Evolutionary conservation across 2,329 filamentous ascomycete species (phyloP).

Genomic region (Microdochium bolleyi): DNA sequence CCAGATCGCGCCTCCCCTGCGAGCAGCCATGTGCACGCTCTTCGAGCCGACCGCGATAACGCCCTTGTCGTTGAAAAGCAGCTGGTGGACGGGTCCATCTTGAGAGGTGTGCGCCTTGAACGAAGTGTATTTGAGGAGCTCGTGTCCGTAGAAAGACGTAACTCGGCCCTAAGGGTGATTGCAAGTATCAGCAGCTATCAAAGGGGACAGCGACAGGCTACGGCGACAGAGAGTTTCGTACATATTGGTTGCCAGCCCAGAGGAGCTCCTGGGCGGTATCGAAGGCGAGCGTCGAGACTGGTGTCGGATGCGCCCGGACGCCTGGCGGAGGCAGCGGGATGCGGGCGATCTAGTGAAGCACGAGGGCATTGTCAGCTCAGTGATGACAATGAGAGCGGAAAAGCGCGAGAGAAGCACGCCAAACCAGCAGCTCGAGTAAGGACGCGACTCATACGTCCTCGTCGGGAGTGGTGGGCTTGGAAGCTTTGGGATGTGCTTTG

Average conservation of each 20-base stretch:
- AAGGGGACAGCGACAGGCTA: not conserved
- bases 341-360: slow-evolving; percentile 59
- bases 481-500: too few relatives aligned
- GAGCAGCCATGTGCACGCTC: slow-evolving; percentile 81
- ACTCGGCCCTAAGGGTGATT: slow-evolving; percentile 62
- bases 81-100: slow-evolving; percentile 77
- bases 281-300: slow-evolving; percentile 76
- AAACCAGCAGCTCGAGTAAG: not conserved
- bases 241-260: slow-evolving; percentile 89
- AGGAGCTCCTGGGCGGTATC: slow-evolving; percentile 83
- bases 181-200: not conserved
- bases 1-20: slow-evolving; percentile 80
- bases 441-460: too few relatives aligned
- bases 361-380: slow-evolving; percentile 3
- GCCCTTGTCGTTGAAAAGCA: slow-evolving; percentile 86
- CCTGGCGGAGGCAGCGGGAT: slow-evolving; percentile 73
- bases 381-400: slow-evolving; percentile 1
- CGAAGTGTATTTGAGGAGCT: slow-evolving; percentile 84
- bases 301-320: slow-evolving; percentile 60
- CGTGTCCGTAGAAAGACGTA: slow-evolving; percentile 77
- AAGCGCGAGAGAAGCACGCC: slow-evolving; percentile 10
- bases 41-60: slow-evolving; percentile 76
- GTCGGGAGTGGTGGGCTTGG: too few relatives aligned
- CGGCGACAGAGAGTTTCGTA: slow-evolving; percentile 32
- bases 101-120: slow-evolving; percentile 68